Conservation (phyloP, 2,329 filamentous ascomycete genomes). For the Cucurbitaria berberidis region DNA sequence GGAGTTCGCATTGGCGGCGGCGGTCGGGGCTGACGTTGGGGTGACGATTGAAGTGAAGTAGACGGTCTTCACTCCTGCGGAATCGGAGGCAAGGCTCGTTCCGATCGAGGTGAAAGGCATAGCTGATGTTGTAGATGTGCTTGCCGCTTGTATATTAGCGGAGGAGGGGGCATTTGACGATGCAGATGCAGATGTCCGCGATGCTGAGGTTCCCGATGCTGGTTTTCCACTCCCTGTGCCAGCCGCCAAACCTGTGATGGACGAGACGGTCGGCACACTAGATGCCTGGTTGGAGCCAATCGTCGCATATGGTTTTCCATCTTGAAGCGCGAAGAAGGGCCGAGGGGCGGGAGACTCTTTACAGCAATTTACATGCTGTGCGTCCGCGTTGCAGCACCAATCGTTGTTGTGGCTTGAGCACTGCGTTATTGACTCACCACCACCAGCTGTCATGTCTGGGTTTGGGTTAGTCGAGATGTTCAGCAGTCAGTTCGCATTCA, state of each 20-base stretch:
- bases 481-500: too few relatives aligned
- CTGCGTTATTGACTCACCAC: constrained; percentile 43
- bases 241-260: constrained; percentile 35
- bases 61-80: constrained; percentile 31
- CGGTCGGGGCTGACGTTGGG: constrained; percentile 11
- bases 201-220: constrained; percentile 20
- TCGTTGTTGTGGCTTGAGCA: constrained; percentile 41
- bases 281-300: constrained; percentile 33
- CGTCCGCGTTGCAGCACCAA: constrained; percentile 47
- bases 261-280: constrained; percentile 26
- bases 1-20: constrained; percentile 1
- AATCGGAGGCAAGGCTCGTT: constrained; percentile 32
- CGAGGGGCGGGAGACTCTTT: constrained; percentile 36
- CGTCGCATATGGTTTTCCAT: constrained; percentile 42
- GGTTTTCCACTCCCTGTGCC: constrained; percentile 16
- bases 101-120: constrained; percentile 31
- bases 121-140: constrained; percentile 5
- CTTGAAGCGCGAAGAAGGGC: constrained; percentile 41
- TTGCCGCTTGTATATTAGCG: constrained; percentile 1
- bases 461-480: constrained; percentile 2
- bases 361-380: constrained; percentile 39
- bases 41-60: constrained; percentile 27
- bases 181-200: too few relatives aligned
- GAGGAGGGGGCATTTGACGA: constrained; percentile 15
- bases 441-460: constrained; percentile 29